A percentile compares a stretch with the other conserved stretches of the same genome.
Evolutionary conservation across 176 grass and related monocot genomes (phyloP).

Genomic region (Avena sativa): DNA sequence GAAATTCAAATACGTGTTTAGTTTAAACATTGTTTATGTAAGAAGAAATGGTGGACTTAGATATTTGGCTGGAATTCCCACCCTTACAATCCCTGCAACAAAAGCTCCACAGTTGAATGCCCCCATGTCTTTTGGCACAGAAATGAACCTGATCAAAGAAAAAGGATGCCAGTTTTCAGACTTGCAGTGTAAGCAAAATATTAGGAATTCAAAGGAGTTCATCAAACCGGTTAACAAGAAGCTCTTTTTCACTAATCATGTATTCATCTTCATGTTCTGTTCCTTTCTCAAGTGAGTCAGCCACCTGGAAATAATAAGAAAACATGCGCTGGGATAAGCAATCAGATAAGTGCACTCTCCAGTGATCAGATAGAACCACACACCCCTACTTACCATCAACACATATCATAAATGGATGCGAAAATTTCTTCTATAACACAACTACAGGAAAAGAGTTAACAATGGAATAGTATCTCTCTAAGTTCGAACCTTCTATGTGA

Average conservation of each 20-base stretch:
- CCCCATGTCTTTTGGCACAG: slow-evolving; percentile 96
- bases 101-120: slow-evolving; percentile 98
- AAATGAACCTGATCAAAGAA: slow-evolving; percentile 87
- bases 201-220: slow-evolving; percentile 15
- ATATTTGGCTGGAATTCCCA: slow-evolving; percentile 44
- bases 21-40: slow-evolving; percentile 7
- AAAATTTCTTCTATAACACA: not conserved
- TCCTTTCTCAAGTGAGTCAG: slow-evolving; percentile 99
- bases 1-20: slow-evolving; percentile 9
- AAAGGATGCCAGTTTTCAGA: not conserved
- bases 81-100: slow-evolving; percentile 95
- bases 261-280: slow-evolving; percentile 99
- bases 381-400: not conserved
- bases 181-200: not conserved
- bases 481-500: not conserved
- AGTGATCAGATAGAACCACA: slow-evolving; percentile 19
- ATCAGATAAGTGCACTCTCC: slow-evolving; percentile 21
- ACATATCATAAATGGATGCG: not conserved
- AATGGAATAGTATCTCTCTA: not conserved
- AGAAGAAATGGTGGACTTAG: slow-evolving; percentile 12
- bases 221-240: slow-evolving; percentile 93
- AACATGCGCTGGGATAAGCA: slow-evolving; percentile 27
- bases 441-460: not conserved
- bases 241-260: slow-evolving; percentile 99
- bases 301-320: slow-evolving; percentile 64